Evolutionary conservation across 2,329 filamentous ascomycete species (phyloP).

Genomic region (Neopestalotiopsis rosae): DNA sequence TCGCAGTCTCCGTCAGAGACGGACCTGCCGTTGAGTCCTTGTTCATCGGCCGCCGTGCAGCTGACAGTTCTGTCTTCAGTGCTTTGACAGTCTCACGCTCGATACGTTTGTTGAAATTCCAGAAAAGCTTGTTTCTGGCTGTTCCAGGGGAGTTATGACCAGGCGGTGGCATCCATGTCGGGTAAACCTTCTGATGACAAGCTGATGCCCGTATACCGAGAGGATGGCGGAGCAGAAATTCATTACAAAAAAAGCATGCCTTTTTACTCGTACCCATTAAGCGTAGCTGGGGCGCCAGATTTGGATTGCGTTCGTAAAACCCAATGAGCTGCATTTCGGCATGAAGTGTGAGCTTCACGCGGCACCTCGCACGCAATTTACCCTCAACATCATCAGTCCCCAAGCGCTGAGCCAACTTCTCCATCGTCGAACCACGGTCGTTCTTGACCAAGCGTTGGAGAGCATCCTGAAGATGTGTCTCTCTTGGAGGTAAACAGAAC

Average conservation of each 20-base stretch:
- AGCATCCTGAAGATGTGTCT: constrained; percentile 15
- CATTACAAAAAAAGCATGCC: constrained; percentile 31
- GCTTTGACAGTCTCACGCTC: too few relatives aligned
- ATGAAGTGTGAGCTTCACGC: constrained; percentile 27
- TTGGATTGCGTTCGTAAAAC: constrained; percentile 30
- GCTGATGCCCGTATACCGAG: constrained; percentile 26
- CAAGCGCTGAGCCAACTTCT: constrained; percentile 23
- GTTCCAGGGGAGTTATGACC: background rate
- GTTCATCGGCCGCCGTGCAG: background rate
- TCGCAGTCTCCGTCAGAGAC: background rate
- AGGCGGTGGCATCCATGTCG: constrained; percentile 27
- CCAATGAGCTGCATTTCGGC: constrained; percentile 31
- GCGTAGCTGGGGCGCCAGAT: constrained; percentile 23
- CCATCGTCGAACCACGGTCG: constrained; percentile 6
- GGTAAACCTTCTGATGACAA: constrained; percentile 34
- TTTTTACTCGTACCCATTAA: constrained; percentile 36
- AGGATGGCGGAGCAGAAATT: constrained; percentile 28
- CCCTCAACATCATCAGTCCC: constrained; percentile 24
- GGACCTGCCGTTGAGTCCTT: constrained; percentile 1
- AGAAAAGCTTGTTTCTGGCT: too few relatives aligned
- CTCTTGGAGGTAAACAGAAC: background rate
- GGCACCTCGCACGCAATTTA: constrained; percentile 25
- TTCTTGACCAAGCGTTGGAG: constrained; percentile 9
- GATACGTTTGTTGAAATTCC: too few relatives aligned
- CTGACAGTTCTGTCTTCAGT: background rate